Evolutionary conservation across 768 basidiomycete genomes (phyloP).

Genomic region (Pleurotus salmoneostramineus): DNA sequence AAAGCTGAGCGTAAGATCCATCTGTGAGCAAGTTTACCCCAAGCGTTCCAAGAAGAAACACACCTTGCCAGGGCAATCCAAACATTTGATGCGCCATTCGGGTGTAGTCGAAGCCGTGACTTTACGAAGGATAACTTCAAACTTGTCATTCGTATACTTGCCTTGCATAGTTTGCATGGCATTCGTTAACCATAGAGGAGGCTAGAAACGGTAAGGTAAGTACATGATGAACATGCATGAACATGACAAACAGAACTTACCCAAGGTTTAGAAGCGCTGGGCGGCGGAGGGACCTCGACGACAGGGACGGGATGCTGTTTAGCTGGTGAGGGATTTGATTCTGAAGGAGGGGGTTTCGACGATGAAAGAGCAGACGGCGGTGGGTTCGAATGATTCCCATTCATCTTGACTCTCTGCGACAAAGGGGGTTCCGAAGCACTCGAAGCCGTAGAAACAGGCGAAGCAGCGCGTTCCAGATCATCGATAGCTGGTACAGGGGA

Average conservation of each 20-base stretch:
- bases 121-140: conserved; percentile 71
- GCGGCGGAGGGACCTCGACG: conserved; percentile 20
- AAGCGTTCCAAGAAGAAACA: conserved; percentile 13
- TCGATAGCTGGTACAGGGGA: conserved; percentile 24
- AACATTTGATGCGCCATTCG: conserved; percentile 91
- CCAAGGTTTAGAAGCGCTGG: conserved; percentile 24
- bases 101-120: conserved; percentile 47
- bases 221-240: conserved; percentile 1
- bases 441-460: conserved; percentile 70
- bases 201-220: conserved; percentile 16
- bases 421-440: conserved; percentile 73
- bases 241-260: conserved; percentile 10
- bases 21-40: conserved; percentile 7
- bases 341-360: neutral
- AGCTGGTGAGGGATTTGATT: conserved; percentile 8
- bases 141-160: conserved; percentile 77
- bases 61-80: conserved; percentile 93
- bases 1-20: conserved; percentile 47
- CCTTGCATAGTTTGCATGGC: conserved; percentile 67
- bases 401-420: conserved; percentile 61
- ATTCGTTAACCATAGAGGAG: conserved; percentile 67
- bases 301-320: neutral
- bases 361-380: conserved; percentile 10
- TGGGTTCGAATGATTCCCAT: conserved; percentile 38
- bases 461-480: conserved; percentile 54